These are phyloP conservation scores for Pestalotiopsis sp. DNA, from an alignment of 2,329 filamentous ascomycete species.

Conservation along the genomic window DNA sequence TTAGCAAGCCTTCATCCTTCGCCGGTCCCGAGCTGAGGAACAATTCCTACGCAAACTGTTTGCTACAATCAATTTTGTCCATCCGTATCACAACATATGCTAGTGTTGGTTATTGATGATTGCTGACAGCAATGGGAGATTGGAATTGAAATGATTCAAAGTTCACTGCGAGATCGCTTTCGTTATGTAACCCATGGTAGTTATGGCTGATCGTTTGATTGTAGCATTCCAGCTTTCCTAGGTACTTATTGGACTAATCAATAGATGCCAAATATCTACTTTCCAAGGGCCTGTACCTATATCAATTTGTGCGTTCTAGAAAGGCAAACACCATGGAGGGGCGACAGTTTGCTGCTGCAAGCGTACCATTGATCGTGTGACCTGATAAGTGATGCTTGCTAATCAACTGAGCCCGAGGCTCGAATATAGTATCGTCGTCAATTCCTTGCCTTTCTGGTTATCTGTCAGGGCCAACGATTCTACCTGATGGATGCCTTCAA, in stretches of 20 bases:
- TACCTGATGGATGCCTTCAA: constrained; percentile 36
- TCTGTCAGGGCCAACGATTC: constrained; percentile 16
- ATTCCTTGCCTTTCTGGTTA: not conserved
- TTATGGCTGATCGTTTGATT: too few relatives aligned
- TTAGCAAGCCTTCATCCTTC: not conserved
- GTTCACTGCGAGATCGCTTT: not conserved
- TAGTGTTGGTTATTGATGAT: not conserved
- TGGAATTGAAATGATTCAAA: not conserved
- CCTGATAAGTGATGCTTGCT: too few relatives aligned
- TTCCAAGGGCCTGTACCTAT: too few relatives aligned
- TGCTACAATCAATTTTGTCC: not conserved
- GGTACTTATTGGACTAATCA: too few relatives aligned
- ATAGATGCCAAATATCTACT: too few relatives aligned
- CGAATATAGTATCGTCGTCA: too few relatives aligned
- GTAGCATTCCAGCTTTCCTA: too few relatives aligned
- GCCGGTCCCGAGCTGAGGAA: not conserved
- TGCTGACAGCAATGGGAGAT: not conserved
- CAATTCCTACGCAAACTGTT: not conserved
- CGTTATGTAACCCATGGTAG: not conserved
- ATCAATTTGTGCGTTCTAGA: too few relatives aligned
- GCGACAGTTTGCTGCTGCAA: too few relatives aligned
- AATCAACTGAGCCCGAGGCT: too few relatives aligned
- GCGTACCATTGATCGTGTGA: too few relatives aligned
- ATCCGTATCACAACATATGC: not conserved
- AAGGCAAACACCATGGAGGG: too few relatives aligned